These are phyloP conservation scores for Cyamopsis tetragonoloba DNA, from an alignment of 306 rosid species.

Conservation along the genomic window DNA sequence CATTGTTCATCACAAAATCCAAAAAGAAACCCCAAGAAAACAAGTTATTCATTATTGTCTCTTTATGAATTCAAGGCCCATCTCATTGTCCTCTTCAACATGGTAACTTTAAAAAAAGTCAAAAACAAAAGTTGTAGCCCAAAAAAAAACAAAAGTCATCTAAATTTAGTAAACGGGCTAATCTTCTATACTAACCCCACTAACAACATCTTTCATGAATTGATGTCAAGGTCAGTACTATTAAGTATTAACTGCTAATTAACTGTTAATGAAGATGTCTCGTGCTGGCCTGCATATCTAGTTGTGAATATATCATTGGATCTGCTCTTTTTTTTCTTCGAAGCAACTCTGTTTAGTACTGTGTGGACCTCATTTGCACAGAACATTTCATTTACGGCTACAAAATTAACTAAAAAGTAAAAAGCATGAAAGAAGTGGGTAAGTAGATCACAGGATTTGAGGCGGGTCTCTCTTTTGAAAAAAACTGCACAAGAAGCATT, in stretches of 20 bases:
- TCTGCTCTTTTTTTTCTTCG: no score
- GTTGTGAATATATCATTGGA: neutral
- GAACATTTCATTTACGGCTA: conserved; percentile 23
- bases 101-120: no score
- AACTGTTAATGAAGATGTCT: neutral
- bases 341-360: no score
- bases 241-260: no score
- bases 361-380: conserved; percentile 23
- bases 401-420: conserved; percentile 33
- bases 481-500: conserved; percentile 4
- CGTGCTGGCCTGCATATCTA: neutral
- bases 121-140: no score
- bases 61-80: no score
- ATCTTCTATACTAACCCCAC: neutral
- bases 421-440: conserved; percentile 58
- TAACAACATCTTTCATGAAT: neutral
- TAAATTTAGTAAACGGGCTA: neutral
- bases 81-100: no score
- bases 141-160: neutral
- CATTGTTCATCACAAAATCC: neutral
- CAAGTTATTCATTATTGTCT: neutral
- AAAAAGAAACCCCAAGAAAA: neutral
- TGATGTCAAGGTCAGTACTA: neutral
- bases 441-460: conserved; percentile 69
- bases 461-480: conserved; percentile 66